These are phyloP conservation scores for Dryas integrifolia DNA, from an alignment of 331 rosid genomes.

Conservation along the genomic window DNA sequence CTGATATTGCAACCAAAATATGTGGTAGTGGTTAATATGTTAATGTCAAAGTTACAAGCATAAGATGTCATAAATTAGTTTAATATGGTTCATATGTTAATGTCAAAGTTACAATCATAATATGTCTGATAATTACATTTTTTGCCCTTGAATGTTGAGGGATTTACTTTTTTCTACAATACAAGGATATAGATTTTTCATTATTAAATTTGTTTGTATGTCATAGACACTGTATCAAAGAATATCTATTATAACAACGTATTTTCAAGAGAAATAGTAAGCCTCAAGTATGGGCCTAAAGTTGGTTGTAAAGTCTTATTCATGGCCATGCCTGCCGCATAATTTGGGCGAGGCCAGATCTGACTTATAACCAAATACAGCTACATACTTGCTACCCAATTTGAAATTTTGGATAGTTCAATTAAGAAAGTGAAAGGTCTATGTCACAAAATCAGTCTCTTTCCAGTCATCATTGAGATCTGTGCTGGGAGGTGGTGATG, in stretches of 20 bases:
- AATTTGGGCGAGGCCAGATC: not conserved
- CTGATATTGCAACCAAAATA: constrained; percentile 16
- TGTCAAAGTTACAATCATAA: not conserved
- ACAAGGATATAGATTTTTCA: no score
- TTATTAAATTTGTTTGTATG: no score
- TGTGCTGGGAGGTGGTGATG: no score
- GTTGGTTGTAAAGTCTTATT: constrained; percentile 33
- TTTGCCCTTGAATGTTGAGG: no score
- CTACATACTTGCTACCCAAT: not conserved
- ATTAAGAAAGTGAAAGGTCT: not conserved
- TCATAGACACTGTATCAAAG: no score
- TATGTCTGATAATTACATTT: not conserved
- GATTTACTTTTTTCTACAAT: no score
- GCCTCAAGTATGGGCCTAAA: constrained; percentile 19
- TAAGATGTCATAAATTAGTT: not conserved
- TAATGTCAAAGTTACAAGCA: not conserved
- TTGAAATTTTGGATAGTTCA: not conserved
- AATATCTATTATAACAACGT: not conserved
- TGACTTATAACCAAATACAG: constrained; percentile 9
- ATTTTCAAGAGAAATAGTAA: constrained; percentile 2
- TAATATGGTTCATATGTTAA: not conserved
- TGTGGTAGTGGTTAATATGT: not conserved
- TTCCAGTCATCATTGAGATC: no score
- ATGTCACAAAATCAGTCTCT: not conserved
- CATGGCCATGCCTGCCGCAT: constrained; percentile 7